Conservation (phyloP, 2,329 filamentous ascomycete species). For the Chaetomiaceae sp. region DNA sequence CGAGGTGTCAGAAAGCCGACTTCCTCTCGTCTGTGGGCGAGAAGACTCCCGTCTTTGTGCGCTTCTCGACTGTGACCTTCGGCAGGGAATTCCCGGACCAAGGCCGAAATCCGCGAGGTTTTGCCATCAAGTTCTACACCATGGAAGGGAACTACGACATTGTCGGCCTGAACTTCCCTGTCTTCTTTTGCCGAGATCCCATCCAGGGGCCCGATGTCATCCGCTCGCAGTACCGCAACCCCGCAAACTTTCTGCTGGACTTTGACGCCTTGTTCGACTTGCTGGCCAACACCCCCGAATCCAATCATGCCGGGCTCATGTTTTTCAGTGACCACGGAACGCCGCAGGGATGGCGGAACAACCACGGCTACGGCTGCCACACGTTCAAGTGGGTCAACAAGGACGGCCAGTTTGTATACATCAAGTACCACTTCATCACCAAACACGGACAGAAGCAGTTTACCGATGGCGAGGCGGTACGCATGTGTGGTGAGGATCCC, state of each 20-base stretch:
- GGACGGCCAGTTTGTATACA: conserved; percentile 61
- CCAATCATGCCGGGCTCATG: conserved; percentile 71
- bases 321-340: conserved; percentile 66
- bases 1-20: conserved; percentile 35
- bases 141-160: conserved; percentile 71
- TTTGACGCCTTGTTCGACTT: conserved; percentile 15
- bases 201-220: conserved; percentile 66
- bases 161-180: conserved; percentile 65
- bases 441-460: conserved; percentile 69
- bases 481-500: conserved; percentile 42
- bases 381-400: conserved; percentile 64
- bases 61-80: conserved; percentile 72
- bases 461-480: conserved; percentile 57
- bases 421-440: conserved; percentile 73
- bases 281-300: conserved; percentile 53
- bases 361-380: conserved; percentile 80
- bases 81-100: conserved; percentile 74
- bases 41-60: conserved; percentile 59
- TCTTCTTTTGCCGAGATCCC: conserved; percentile 69
- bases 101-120: conserved; percentile 72
- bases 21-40: conserved; percentile 16
- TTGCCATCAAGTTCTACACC: conserved; percentile 71
- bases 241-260: conserved; percentile 56
- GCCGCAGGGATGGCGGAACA: conserved; percentile 69
- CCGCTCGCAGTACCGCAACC: conserved; percentile 59